Evolutionary conservation across 2,329 filamentous ascomycete genomes (phyloP), one percentile per base, ranked within the genome.

Genomic region (Ophiocordyceps unilateralis): DNA sequence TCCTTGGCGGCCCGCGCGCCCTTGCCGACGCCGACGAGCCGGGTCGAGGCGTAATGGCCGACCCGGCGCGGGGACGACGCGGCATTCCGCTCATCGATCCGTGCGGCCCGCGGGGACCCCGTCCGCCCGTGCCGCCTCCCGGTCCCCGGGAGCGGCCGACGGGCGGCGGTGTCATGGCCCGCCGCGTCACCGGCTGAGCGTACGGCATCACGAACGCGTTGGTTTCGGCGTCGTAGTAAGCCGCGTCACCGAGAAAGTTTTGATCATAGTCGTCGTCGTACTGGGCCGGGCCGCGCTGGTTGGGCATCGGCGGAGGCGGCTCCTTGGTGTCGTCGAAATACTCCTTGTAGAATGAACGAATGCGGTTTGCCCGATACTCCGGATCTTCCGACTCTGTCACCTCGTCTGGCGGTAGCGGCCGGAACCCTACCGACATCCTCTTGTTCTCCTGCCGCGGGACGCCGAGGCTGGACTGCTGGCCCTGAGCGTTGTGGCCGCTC

Each of bases 321-420:
- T 62, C 60, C 57, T 78, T 83, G 46, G 69, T 76, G 37, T 95
- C 89, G 50, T 96, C 91, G 53, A 98, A 98, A 66, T 98, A 98
- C 58, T 98, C 91, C 67, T 95, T 95, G 69, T 98, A 98, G 68
- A 98, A 98, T 4, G 91, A 98, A 59, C 91, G 77, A 51, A 98
- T 98, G 45, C 91, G 80, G 67, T 95, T 96, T 49, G 91, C 91
- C 54, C 91, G 78, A 55, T 89, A 80, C 60, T 96, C 91, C 0
- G 91, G 87, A 57, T 95, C 89, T 57, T 96, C 91, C 3, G 80
- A 76, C 38, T 81, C 76, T 24, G 69, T 72, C 43, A 84, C 77
- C 49, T 93, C 83, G 55, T 88, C 80, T 30, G 87, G 85, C 5
- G 91, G 91, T 48, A 98, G 70, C 20, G 91, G 91, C 15, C 91